Conservation (phyloP, 768 basidiomycete species). For the Kockovaella imperatae region DNA sequence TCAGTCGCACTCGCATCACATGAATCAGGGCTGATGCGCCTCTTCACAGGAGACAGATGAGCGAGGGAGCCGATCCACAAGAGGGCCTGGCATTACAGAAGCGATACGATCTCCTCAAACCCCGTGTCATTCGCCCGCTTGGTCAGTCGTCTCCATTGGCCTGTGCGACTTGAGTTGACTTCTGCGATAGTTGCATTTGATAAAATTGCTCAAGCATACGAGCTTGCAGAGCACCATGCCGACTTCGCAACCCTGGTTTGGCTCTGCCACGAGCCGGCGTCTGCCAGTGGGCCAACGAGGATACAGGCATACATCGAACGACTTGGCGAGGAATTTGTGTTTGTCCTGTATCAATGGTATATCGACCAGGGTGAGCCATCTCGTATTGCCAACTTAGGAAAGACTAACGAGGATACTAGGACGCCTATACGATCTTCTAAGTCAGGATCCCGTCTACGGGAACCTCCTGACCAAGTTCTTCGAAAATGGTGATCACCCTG, state of each 20-base stretch:
- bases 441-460: slow-evolving; percentile 59
- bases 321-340: slow-evolving; percentile 75
- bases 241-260: slow-evolving; percentile 81
- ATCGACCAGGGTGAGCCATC: slow-evolving; percentile 66
- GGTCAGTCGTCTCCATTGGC: slow-evolving; percentile 50
- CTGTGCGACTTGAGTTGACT: neutral
- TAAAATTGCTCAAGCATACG: slow-evolving; percentile 62
- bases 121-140: slow-evolving; percentile 69
- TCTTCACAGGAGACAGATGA: slow-evolving; percentile 23
- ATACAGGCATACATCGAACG: slow-evolving; percentile 64
- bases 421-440: slow-evolving; percentile 72
- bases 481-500: slow-evolving; percentile 52
- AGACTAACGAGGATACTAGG: slow-evolving; percentile 49
- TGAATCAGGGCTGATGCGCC: slow-evolving; percentile 13
- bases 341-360: slow-evolving; percentile 87
- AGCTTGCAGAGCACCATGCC: slow-evolving; percentile 73
- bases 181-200: slow-evolving; percentile 38
- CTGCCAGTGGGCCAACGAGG: slow-evolving; percentile 38
- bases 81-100: slow-evolving; percentile 59
- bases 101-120: slow-evolving; percentile 62
- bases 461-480: slow-evolving; percentile 69
- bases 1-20: slow-evolving; percentile 11
- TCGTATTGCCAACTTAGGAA: neutral
- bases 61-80: slow-evolving; percentile 49
- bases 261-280: slow-evolving; percentile 57